Percentiles rank a stretch among this genome's conserved stretches.
Conservation (phyloP, 306 rosid species). For the Prunus mongolica region DNA sequence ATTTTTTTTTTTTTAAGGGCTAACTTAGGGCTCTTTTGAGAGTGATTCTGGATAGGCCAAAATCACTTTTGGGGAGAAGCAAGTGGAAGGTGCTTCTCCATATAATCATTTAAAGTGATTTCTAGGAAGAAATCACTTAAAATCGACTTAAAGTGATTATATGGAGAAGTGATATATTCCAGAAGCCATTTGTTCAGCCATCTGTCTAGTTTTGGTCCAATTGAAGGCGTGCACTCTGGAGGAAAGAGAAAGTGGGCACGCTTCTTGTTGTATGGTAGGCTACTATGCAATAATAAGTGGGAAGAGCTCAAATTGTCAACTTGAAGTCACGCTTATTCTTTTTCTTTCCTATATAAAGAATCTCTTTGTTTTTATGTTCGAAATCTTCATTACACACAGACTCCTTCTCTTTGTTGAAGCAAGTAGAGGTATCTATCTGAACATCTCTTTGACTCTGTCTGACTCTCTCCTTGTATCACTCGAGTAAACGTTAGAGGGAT, state of each 20-base stretch:
- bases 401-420: conserved; percentile 11
- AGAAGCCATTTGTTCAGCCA: neutral
- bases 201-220: neutral
- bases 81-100: no score
- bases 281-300: conserved; percentile 4
- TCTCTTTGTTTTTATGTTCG: neutral
- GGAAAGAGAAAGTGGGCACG: neutral
- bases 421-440: neutral
- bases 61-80: no score
- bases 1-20: no score
- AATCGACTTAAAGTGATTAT: no score
- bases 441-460: neutral
- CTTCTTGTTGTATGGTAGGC: neutral
- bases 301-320: conserved; percentile 5
- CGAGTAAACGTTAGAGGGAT: neutral
- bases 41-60: no score
- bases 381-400: neutral
- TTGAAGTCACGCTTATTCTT: neutral
- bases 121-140: no score
- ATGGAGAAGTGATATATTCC: no score
- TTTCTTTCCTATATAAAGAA: neutral
- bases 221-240: conserved; percentile 13
- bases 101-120: no score
- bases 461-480: neutral
- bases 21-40: neutral